phyloP scores from a whole-genome alignment of 495 filamentous ascomycete species.

The Annulohypoxylon nitens region DNA sequence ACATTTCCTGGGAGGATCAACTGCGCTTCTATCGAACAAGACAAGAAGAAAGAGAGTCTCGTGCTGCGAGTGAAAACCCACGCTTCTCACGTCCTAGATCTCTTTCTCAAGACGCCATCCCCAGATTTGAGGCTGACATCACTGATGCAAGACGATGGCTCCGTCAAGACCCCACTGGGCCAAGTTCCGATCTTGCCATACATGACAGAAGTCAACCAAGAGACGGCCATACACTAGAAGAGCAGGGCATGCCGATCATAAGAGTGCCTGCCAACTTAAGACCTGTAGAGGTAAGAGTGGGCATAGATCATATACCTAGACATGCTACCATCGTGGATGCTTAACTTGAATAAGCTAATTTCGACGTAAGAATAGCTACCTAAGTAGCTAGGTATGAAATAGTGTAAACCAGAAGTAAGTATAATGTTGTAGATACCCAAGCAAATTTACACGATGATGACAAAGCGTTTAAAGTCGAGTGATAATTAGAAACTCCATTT shows the following conservation, averaged over 20 bases:
- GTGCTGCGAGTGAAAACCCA: not conserved
- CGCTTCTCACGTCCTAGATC: not conserved
- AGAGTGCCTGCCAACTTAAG: not conserved
- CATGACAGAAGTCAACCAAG: not conserved
- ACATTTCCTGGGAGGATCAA: not conserved
- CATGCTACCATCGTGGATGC: not conserved
- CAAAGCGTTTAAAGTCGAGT: too few species aligned
- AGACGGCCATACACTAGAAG: not conserved
- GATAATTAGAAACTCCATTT: too few species aligned
- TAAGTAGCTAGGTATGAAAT: too few species aligned
- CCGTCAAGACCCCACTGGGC: not conserved
- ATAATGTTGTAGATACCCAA: too few species aligned
- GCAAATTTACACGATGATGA: too few species aligned
- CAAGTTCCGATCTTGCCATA: not conserved
- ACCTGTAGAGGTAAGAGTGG: not conserved
- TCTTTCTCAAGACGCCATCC: not conserved
- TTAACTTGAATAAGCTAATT: too few species aligned
- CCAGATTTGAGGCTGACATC: not conserved
- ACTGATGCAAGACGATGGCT: too few species aligned
- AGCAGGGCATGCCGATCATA: conserved; percentile 7
- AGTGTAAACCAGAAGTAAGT: too few species aligned
- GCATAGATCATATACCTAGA: not conserved
- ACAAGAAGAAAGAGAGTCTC: not conserved
- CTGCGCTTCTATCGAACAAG: not conserved
- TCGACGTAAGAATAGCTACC: too few species aligned